Base-by-base conservation (phyloP, 148 eudicot genomes). In the Camellia sinensis region DNA sequence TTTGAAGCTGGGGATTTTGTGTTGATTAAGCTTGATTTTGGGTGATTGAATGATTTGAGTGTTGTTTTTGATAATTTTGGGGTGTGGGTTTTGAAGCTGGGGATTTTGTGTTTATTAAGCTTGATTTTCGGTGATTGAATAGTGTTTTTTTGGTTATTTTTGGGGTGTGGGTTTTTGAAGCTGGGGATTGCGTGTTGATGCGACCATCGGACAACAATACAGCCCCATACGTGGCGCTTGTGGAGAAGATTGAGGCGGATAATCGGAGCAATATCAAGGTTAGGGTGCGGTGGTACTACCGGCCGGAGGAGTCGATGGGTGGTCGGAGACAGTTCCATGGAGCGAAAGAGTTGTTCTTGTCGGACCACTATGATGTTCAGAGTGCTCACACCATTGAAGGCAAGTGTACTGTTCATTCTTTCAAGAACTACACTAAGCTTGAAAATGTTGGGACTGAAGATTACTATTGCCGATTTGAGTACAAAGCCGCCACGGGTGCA, bases 241-340 rank as follows among this genome's bases (percentile, higher is more conserved):
- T 86, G 21, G 89, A 86, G 59, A 84, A 69, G 18, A 80, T 86
- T 9, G 89, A 83, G 65, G 86, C 85, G 6, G 86, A 81, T 67
- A 70, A 56, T 37, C 75, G 74, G 63, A 80, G 72, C 81, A 84
- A 80, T 37, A 81, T 84, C 57, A 88, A 80, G 83, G 91, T 88
- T 2, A 81, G 80, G 60, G 88, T 85, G 29, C 72, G 87, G 56
- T 90, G 93, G 93, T 90, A 86, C 63, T 90, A 90, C 61, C 83
- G 92, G 59, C 92, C 92, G 0, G 92, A 90, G 86, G 90, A 90
- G 75, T 86, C 93, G 3, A 71, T 80, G 29, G 91, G 91, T 12
- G 93, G 93, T 10, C 82, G 91, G 9, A 80, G 91, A 52, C 91
- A 85, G 79, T 90, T 88, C 80, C 93, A 88, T 71, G 91, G 93